Evolutionary conservation across 345 rosid species (phyloP), one percentile per base, ranked within the genome.

Genomic region (Syzygium grande): DNA sequence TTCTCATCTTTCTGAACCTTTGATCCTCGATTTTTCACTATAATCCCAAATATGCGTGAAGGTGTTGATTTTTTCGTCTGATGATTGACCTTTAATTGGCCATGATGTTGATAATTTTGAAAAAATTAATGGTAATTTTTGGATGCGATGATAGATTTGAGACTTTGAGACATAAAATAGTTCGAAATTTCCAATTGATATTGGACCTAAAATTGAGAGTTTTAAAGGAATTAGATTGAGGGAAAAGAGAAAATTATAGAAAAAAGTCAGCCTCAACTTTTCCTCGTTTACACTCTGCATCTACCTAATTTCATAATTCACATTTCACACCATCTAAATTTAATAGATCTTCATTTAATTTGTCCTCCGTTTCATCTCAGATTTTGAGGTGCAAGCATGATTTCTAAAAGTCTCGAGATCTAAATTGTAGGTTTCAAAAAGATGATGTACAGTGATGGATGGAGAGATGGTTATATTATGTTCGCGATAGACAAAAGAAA

Each of bases 201-300:
- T 58, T 58, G 65, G 29, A 58, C 29, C 29, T 58, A 58, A 58
- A 58, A 15, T 58, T 58, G 29, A n/a, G 13, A 1, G 29, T 25
- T 58, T 58, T n/a, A 1, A 25, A 1, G 15, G 13, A 25, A 58
- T 58, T 58, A 58, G 15, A 14, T 12, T 2, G 29, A 22, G 61
- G n/a, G n/a, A n/a, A n/a, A 12, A 56, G n/a, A 12, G 65, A n/a
- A 58, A 58, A 58, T 29, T 58, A 58, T 58, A 58, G 13, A 11
- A 58, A 58, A 29, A 23, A 58, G 65, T 58, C 29, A 58, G 29
- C 65, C 65, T 25, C 65, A 58, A 25, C 15, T 58, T 58, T 58
- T 1, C 1, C 65, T 58, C 0, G 0, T 23, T 25, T 58, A 5
- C 29, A 23, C 65, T 25, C 0, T 25, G 65, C n/a, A n/a, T n/a